Percentiles rank a stretch among this genome's conserved stretches.
These are phyloP conservation scores for Aureobasidium melanogenum DNA, from an alignment of 2,329 filamentous ascomycete genomes.

Conservation along the genomic window DNA sequence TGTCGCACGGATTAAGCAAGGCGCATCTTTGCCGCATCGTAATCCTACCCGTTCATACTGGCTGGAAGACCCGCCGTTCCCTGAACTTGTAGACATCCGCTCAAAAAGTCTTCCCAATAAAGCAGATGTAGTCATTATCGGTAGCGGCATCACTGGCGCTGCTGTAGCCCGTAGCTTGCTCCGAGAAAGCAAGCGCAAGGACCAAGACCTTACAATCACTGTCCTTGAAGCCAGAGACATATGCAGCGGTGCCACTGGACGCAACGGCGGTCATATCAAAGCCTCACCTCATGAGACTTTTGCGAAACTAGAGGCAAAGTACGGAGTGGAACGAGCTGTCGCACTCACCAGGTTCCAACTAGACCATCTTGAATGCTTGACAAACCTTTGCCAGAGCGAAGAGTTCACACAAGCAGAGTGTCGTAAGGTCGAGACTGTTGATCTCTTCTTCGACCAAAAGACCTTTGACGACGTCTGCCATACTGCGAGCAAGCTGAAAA, in stretches of 20 bases:
- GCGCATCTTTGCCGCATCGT: slow-evolving; percentile 11
- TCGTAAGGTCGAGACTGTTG: not conserved
- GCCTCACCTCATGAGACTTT: not conserved
- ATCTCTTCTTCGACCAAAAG: not conserved
- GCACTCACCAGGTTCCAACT: not conserved
- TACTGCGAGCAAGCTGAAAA: not conserved
- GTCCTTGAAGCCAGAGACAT: slow-evolving; percentile 33
- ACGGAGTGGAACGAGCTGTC: not conserved
- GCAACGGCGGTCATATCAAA: slow-evolving; percentile 38
- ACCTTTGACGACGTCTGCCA: not conserved
- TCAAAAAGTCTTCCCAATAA: slow-evolving; percentile 12
- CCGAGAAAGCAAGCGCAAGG: slow-evolving; percentile 17
- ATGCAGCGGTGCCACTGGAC: slow-evolving; percentile 37
- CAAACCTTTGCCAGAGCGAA: not conserved
- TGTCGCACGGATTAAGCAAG: not conserved
- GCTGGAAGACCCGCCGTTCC: slow-evolving; percentile 20
- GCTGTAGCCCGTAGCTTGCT: slow-evolving; percentile 24
- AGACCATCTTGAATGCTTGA: not conserved
- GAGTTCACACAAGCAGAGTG: not conserved
- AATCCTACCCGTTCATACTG: slow-evolving; percentile 20
- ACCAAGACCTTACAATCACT: slow-evolving; percentile 24
- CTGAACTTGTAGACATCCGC: slow-evolving; percentile 14
- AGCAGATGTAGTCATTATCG: slow-evolving; percentile 20
- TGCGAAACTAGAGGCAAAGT: not conserved
- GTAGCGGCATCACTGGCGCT: slow-evolving; percentile 20